Evolutionary conservation across 371 early-diverging fungal species (phyloP).

Genomic region (Apophysomyces trapeziformis): DNA sequence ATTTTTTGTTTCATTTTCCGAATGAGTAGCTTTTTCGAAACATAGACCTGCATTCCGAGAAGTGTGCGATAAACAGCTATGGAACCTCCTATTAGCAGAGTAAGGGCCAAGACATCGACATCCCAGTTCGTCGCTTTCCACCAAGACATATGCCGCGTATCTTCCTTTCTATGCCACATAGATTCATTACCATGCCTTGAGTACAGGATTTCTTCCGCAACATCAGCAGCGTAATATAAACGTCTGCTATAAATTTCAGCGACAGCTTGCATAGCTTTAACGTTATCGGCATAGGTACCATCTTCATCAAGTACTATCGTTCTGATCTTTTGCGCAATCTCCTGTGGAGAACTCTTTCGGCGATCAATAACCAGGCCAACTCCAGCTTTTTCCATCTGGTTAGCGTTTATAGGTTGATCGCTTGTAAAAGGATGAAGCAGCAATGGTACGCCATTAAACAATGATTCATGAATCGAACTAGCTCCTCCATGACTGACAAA

Average conservation of each 20-base stretch:
- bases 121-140: constrained; percentile 4
- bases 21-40: neutral
- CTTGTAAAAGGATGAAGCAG: constrained; percentile 17
- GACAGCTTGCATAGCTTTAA: neutral
- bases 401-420: constrained; percentile 14
- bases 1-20: neutral
- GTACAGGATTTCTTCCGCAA: neutral
- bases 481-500: constrained; percentile 21
- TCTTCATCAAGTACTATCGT: neutral
- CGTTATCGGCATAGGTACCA: neutral
- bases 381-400: constrained; percentile 6
- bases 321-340: neutral
- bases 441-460: constrained; percentile 17
- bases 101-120: neutral
- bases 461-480: constrained; percentile 16
- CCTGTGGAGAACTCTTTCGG: neutral
- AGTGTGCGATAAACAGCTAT: neutral
- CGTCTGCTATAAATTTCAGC: neutral
- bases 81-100: neutral
- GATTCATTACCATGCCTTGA: neutral
- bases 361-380: neutral
- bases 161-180: constrained; percentile 2
- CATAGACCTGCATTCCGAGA: neutral
- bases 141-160: neutral
- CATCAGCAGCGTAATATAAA: neutral